phyloP scores from a whole-genome alignment of 1,284 basidiomycete species.

The Rhodotorula glutinis region DNA sequence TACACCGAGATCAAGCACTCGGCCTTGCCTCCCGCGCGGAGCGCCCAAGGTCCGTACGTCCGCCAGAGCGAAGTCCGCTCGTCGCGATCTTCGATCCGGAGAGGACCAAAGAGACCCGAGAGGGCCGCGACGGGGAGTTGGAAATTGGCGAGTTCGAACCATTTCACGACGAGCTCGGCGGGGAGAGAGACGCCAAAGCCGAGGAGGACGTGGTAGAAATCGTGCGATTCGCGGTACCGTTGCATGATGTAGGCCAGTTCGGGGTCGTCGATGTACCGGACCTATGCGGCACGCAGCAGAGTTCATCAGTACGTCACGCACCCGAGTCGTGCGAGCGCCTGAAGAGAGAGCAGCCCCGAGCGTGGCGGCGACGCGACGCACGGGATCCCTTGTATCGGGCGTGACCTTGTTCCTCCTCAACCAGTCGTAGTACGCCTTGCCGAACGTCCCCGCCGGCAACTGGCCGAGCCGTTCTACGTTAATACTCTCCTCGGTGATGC shows the following conservation, averaged over 20 bases:
- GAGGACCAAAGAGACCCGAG: conserved; percentile 67
- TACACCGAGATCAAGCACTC: conserved; percentile 82
- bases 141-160: conserved; percentile 91
- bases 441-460: conserved; percentile 77
- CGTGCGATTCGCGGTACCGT: conserved; percentile 74
- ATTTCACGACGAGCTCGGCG: conserved; percentile 93
- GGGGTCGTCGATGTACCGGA: conserved; percentile 88
- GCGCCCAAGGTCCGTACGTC: conserved; percentile 87
- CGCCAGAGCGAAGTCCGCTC: conserved; percentile 59
- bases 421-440: conserved; percentile 86
- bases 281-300: conserved; percentile 54
- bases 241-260: conserved; percentile 96
- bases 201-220: conserved; percentile 48
- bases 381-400: conserved; percentile 88
- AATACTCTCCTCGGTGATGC: conserved; percentile 73
- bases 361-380: conserved; percentile 50
- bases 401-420: conserved; percentile 84
- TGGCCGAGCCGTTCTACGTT: conserved; percentile 62
- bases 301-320: conserved; percentile 60
- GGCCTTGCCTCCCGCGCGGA: conserved; percentile 65
- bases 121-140: conserved; percentile 83
- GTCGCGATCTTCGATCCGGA: conserved; percentile 51
- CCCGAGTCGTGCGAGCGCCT: conserved; percentile 61
- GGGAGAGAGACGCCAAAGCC: conserved; percentile 63
- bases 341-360: too few species aligned